phyloP scores from a whole-genome alignment of 306 rosid species.

The Sechiopsis laciniata region DNA sequence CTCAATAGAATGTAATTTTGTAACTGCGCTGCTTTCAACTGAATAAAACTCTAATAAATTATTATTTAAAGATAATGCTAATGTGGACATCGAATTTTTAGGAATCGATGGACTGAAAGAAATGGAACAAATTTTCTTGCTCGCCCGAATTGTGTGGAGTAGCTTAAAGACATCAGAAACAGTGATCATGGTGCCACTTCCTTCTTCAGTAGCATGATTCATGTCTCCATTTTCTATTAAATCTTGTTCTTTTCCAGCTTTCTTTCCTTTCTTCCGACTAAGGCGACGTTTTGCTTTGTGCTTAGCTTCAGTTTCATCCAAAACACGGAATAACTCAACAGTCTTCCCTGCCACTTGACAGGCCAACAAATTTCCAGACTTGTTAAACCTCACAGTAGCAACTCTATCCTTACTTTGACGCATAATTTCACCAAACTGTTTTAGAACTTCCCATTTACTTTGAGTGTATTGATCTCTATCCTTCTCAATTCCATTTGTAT shows the following conservation, averaged over 20 bases:
- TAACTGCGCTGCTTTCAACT: constrained; percentile 40
- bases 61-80: constrained; percentile 85
- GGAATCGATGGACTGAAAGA: constrained; percentile 69
- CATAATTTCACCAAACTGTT: constrained; percentile 75
- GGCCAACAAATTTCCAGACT: constrained; percentile 72
- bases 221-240: constrained; percentile 38
- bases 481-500: constrained; percentile 26
- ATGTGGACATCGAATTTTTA: constrained; percentile 61
- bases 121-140: constrained; percentile 85
- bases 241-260: constrained; percentile 51
- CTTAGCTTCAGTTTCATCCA: constrained; percentile 79
- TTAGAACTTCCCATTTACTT: constrained; percentile 72
- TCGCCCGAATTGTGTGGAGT: constrained; percentile 70
- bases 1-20: constrained; percentile 55
- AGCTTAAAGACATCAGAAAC: constrained; percentile 75
- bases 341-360: constrained; percentile 90
- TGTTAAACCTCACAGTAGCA: constrained; percentile 70
- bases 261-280: constrained; percentile 76
- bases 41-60: constrained; percentile 74
- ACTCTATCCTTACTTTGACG: constrained; percentile 83
- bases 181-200: constrained; percentile 37
- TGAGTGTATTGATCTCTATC: constrained; percentile 37
- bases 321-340: constrained; percentile 65
- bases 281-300: constrained; percentile 79
- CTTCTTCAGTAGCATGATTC: constrained; percentile 38